Evolutionary conservation across 192 early-diverging fungal species (phyloP).

Genomic region (Coemansia asiatica): DNA sequence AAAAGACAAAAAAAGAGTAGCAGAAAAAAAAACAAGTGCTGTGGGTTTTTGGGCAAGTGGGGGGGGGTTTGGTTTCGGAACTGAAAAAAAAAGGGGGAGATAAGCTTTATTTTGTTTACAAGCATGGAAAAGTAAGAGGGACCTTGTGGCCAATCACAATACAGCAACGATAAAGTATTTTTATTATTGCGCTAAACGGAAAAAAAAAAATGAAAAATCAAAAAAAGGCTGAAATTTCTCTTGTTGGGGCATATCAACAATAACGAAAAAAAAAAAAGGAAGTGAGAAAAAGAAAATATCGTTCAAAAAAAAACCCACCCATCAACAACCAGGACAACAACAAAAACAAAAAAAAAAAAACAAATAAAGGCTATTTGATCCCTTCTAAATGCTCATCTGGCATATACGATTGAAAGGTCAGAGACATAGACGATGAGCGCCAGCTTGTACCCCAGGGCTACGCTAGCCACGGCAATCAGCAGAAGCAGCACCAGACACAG

Average conservation of each 20-base stretch:
- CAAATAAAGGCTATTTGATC: background rate
- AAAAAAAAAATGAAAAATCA: background rate
- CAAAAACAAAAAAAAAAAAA: background rate
- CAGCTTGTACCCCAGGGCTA: slow-evolving; percentile 9
- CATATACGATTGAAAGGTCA: background rate
- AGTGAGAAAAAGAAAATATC: background rate
- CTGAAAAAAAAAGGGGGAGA: too few species aligned
- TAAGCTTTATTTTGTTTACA: background rate
- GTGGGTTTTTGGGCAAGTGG: too few species aligned
- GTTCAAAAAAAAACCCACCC: too few species aligned
- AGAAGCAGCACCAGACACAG: slow-evolving; percentile 19
- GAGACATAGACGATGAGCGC: slow-evolving; percentile 1
- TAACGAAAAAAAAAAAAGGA: background rate
- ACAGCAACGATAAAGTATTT: background rate
- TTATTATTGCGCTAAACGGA: too few species aligned
- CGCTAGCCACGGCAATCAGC: slow-evolving; percentile 1
- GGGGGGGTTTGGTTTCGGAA: too few species aligned
- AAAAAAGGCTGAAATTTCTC: background rate
- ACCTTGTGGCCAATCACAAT: slow-evolving; percentile 5
- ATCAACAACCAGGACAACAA: too few species aligned
- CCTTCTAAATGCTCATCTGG: background rate
- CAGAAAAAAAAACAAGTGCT: background rate
- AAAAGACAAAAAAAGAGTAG: slow-evolving; percentile 6
- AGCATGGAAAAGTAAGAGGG: background rate
- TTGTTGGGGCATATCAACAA: background rate